A percentile compares a stretch with the other conserved stretches of the same genome.
Evolutionary conservation across 108 stramenopile genomes (phyloP).

Genomic region (Pseudonitzschia multiseries): DNA sequence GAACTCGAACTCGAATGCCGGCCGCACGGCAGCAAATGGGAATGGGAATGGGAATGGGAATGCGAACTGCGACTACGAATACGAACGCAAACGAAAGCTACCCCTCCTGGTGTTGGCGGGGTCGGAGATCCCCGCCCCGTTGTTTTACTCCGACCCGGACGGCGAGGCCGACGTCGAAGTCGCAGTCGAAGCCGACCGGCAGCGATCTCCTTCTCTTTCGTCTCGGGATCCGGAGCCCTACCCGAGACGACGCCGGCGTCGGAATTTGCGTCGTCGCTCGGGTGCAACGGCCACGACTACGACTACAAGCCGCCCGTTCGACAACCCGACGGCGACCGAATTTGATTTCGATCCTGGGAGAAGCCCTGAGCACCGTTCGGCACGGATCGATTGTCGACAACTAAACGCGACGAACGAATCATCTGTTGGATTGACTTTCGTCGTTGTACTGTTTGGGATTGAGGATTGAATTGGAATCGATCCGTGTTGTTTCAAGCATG

Average conservation of each 20-base stretch:
- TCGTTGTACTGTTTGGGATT: too few relatives aligned
- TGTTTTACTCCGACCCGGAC: background rate
- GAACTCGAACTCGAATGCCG: too few relatives aligned
- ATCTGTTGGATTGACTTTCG: background rate
- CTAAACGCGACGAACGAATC: background rate
- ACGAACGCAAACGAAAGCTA: background rate
- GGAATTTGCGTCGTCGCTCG: background rate
- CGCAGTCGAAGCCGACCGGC: background rate
- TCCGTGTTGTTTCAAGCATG: too few relatives aligned
- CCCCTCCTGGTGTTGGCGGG: background rate
- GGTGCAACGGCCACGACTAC: too few relatives aligned
- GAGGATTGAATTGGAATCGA: too few relatives aligned
- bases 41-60: too few relatives aligned
- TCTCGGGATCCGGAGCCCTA: background rate
- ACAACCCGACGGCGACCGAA: background rate
- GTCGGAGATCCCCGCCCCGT: background rate
- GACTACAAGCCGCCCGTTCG: too few relatives aligned
- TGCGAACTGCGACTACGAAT: too few relatives aligned
- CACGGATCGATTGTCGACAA: background rate
- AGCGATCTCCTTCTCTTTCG: too few relatives aligned
- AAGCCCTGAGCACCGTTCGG: constrained; percentile 10
- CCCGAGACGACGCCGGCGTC: background rate
- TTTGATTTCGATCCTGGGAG: background rate
- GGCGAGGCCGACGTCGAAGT: background rate
- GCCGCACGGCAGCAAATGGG: too few relatives aligned